Evolutionary conservation across 495 filamentous ascomycete genomes (phyloP).

Genomic region (Trichocladium antarcticum): DNA sequence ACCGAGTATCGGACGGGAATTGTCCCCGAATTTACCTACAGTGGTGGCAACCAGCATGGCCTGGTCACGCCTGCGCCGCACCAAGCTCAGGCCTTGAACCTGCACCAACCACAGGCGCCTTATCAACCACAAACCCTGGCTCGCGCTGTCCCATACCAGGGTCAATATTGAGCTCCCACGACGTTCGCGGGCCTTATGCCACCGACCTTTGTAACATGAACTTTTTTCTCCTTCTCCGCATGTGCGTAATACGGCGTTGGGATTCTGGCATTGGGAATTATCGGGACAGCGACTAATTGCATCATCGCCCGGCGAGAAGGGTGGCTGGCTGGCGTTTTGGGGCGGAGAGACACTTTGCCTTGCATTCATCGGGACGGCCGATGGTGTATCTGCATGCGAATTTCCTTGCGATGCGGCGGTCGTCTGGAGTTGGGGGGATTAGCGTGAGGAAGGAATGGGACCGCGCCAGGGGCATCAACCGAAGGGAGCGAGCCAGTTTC

Average conservation of each 20-base stretch:
- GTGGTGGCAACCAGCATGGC: not conserved
- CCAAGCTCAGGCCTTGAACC: slow-evolving; percentile 11
- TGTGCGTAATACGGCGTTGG: slow-evolving; percentile 19
- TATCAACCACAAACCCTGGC: not conserved
- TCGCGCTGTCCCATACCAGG: too few species aligned
- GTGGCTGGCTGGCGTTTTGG: not conserved
- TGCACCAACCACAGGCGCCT: slow-evolving; percentile 4
- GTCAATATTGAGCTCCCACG: too few species aligned
- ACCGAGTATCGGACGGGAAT: slow-evolving; percentile 70
- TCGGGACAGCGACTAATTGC: not conserved
- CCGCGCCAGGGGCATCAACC: too few species aligned
- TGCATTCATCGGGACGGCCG: too few species aligned
- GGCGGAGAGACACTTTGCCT: too few species aligned
- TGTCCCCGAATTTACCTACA: slow-evolving; percentile 53
- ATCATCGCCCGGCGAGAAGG: not conserved
- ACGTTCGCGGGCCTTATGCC: too few species aligned
- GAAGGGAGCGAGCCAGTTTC: too few species aligned
- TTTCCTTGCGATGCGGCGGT: too few species aligned
- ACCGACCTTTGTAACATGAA: slow-evolving; percentile 5
- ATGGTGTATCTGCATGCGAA: too few species aligned
- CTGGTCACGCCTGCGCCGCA: not conserved
- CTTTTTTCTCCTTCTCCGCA: slow-evolving; percentile 1
- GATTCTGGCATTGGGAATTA: not conserved
- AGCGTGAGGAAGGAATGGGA: too few species aligned
- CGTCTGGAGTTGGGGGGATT: too few species aligned